Evolutionary conservation across 768 basidiomycete genomes (phyloP), one percentile per base, ranked within the genome.

Genomic region (Boletus reticulatus): DNA sequence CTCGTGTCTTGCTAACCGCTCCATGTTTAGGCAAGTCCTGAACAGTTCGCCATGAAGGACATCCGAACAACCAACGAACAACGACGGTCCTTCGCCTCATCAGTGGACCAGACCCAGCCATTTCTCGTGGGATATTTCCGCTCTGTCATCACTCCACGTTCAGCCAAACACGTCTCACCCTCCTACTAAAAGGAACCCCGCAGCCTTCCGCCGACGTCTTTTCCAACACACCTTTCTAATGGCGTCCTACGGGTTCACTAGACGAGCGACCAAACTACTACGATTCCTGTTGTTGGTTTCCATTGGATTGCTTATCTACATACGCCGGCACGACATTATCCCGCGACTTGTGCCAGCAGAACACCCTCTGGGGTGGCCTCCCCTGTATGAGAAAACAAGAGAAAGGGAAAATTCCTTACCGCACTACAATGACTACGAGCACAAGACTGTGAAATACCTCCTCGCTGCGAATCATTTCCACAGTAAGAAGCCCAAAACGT

Each of bases 391-490:
- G 27, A 57, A 65, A 20, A 76, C 71, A 48, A 71, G 71, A 34
- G 63, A 63, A 48, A 68, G 68, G 9, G 81, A 83, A 57, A 66
- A 71, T 4, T 55, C 53, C 2, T 59, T 83, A 1, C 70, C 74
- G 0, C 81, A 83, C 52, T 78, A 81, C 56, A 58, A 71, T 31
- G 51, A 59, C 4, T 69, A 77, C 11, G 68, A 77, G 19, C 47
- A 9, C 38, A 75, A 72, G 19, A 55, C 65, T 20, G 64, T 72
- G 16, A 76, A 73, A 54, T 84, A 78, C 57, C 62, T 84, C 10
- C 80, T 74, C 62, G 63, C 79, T 31, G 75, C 78, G 4, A 81
- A 81, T 53, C 80, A 83, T 60, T 75, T 66, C 0, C 65, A 68
- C 50, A 66, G 80, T 77, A 45, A 56, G 75, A 24, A 24, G 16